phyloP scores from a whole-genome alignment of 345 rosid species.

The Ailanthus altissimus region DNA sequence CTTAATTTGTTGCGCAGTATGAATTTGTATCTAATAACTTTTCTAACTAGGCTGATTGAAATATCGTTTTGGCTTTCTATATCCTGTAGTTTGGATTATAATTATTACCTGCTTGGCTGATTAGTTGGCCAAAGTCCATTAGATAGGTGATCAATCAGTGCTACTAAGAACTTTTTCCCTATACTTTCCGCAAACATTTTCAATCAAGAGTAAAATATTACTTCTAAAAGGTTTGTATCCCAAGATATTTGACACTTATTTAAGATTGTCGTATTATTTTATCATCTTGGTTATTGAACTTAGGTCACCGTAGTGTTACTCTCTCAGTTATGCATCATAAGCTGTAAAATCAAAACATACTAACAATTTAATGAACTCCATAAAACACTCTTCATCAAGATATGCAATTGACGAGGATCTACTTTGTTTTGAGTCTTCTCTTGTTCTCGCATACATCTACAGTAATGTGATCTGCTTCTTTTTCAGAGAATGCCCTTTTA shows the following conservation, averaged over 20 bases:
- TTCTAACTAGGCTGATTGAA: neutral
- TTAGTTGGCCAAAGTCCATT: neutral
- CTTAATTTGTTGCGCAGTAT: neutral
- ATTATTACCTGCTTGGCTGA: neutral
- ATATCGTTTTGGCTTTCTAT: neutral
- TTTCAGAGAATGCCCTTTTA: conserved; percentile 88
- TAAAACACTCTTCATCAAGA: neutral
- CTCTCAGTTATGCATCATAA: neutral
- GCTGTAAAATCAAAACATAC: neutral
- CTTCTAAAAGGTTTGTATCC: neutral
- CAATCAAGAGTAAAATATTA: neutral
- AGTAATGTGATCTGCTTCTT: neutral
- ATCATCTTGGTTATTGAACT: neutral
- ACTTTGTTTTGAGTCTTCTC: neutral
- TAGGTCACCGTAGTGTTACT: neutral
- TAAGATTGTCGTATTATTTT: neutral
- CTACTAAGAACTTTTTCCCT: neutral
- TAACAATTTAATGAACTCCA: neutral
- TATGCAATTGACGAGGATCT: neutral
- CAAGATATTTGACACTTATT: neutral
- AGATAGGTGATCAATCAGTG: neutral
- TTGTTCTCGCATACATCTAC: neutral
- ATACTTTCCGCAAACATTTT: neutral
- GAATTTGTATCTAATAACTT: neutral
- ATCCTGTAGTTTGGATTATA: neutral